Evolutionary conservation across 306 rosid genomes (phyloP).

Genomic region (Medicago ruthenica): DNA sequence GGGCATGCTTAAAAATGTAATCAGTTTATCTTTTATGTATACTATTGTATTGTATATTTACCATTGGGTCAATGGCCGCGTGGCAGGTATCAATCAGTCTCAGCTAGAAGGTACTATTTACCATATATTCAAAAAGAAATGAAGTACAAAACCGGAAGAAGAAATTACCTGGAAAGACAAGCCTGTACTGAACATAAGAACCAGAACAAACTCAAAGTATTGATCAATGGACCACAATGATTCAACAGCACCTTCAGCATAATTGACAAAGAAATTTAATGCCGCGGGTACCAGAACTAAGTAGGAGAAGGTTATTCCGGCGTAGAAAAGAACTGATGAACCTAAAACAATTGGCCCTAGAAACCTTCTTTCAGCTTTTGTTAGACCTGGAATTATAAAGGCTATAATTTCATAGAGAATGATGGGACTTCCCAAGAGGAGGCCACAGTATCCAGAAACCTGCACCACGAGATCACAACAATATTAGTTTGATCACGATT

Average conservation of each 20-base stretch:
- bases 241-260: conserved; percentile 96
- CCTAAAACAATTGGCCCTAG: conserved; percentile 92
- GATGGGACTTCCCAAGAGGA: conserved; percentile 93
- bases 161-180: conserved; percentile 91
- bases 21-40: neutral
- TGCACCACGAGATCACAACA: conserved; percentile 48
- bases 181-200: conserved; percentile 98
- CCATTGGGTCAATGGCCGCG: neutral
- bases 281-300: conserved; percentile 88
- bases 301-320: conserved; percentile 90
- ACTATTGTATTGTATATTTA: neutral
- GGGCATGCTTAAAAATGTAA: conserved; percentile 12
- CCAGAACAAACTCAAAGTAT: conserved; percentile 94
- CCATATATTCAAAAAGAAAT: neutral
- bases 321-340: conserved; percentile 91
- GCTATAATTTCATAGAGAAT: conserved; percentile 90
- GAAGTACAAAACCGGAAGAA: conserved; percentile 4
- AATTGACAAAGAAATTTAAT: conserved; percentile 80
- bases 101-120: conserved; percentile 13
- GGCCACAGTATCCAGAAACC: conserved; percentile 99
- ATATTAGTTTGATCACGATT: conserved; percentile 28
- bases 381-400: conserved; percentile 90
- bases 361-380: conserved; percentile 82
- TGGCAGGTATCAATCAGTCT: neutral
- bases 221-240: conserved; percentile 98